Base-by-base conservation (phyloP, 176 grass and related monocot species). In the Dactylis glomerata region DNA sequence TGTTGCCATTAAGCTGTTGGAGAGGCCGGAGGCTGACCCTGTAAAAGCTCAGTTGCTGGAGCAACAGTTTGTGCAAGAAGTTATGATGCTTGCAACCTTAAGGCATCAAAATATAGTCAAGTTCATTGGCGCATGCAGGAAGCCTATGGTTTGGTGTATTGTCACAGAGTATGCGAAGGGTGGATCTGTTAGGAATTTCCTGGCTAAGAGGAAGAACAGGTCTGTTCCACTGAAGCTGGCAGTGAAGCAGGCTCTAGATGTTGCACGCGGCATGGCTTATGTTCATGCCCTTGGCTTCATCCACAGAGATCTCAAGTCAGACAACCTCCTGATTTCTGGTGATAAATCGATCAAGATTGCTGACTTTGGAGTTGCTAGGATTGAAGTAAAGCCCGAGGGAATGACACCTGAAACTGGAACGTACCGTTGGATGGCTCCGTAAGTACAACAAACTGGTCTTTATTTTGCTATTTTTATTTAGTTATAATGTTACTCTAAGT, bases 401-500 rank as follows among this genome's bases (percentile, higher is more conserved):
- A 96, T 96, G 94, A 96, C 90, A 15, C 94, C 94, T 81, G 94
- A 96, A 87, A 96, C 94, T 76, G 94, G 94, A 82, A 96, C 91
- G 73, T 96, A 96, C 33, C 94, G 91, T 82, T 96, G 91, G 94
- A 96, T 96, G 90, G 94, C 94, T 76, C 94, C 91, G 94, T 96
- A 93, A 88, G 94, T 93, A 76, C 40, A 87, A 80, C 31, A 75
- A 26, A 68, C 45, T 59, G 36, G 66, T 49, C 28, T 80, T 84
- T 61, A 14, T 67, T 13, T 75, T 84, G 3, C 40, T 75, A 76
- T 16, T 59, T 85, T 70, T 46, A 49, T 7, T 74, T 38, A 8
- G 24, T 68, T n/a, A 30, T 79, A 55, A 68, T 83, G 3, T 40
- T 79, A 46, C 66, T 80, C 27, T 49, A 14, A 47, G 59, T 51